Conservation (phyloP, 202 grass and related monocot genomes). For the Setaria italica region DNA sequence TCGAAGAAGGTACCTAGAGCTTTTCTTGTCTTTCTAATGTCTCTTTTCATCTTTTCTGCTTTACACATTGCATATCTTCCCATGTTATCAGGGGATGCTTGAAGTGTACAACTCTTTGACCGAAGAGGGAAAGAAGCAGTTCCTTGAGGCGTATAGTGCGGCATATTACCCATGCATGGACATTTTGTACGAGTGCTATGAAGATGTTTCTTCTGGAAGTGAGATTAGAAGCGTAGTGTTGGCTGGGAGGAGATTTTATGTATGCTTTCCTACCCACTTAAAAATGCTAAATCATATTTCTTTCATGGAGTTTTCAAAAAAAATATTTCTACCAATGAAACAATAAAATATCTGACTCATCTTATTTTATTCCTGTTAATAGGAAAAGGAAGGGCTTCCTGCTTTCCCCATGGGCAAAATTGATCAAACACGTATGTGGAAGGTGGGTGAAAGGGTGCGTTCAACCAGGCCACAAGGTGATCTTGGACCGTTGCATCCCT, state of each 20-base stretch:
- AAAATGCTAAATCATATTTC: slow-evolving; percentile 1
- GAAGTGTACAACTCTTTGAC: slow-evolving; percentile 77
- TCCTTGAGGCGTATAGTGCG: slow-evolving; percentile 72
- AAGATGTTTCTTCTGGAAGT: slow-evolving; percentile 81
- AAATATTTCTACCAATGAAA: slow-evolving; percentile 2
- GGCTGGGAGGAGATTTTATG: slow-evolving; percentile 80
- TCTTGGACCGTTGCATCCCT: slow-evolving; percentile 72
- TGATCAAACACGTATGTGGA: slow-evolving; percentile 87
- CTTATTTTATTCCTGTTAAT: background rate
- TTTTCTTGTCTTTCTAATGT: slow-evolving; percentile 3
- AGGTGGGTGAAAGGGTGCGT: slow-evolving; percentile 78
- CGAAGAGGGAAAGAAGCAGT: slow-evolving; percentile 79
- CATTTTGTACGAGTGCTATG: slow-evolving; percentile 83
- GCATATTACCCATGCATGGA: slow-evolving; percentile 88
- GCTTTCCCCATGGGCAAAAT: slow-evolving; percentile 89
- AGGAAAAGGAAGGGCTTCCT: slow-evolving; percentile 91
- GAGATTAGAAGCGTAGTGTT: slow-evolving; percentile 87
- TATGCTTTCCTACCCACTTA: slow-evolving; percentile 18
- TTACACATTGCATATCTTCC: background rate
- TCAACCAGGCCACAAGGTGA: slow-evolving; percentile 69
- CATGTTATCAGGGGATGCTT: slow-evolving; percentile 69
- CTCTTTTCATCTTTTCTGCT: slow-evolving; percentile 19
- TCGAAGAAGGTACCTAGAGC: slow-evolving; percentile 64
- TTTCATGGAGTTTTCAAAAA: background rate
- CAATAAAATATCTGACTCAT: background rate